A percentile compares a stretch with the other conserved stretches of the same genome.
phyloP scores from a whole-genome alignment of 345 rosid species.

The Barbarea vulgaris region DNA sequence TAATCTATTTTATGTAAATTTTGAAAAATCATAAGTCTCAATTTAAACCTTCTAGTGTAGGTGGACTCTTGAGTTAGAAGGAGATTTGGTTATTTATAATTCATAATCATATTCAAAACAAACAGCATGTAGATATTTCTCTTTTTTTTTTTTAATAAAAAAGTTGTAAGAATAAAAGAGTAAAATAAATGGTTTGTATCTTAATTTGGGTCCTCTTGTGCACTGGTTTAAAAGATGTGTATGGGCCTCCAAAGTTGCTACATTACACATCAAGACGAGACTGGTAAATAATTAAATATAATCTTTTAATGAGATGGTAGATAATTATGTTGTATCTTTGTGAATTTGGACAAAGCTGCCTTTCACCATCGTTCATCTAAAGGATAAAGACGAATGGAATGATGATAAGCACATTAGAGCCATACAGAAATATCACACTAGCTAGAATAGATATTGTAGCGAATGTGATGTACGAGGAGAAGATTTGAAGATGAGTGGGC shows the following conservation, averaged over 20 bases:
- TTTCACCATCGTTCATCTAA: slow-evolving; percentile 7
- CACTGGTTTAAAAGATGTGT: neutral
- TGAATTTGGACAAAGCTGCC: slow-evolving; percentile 6
- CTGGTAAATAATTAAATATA: neutral
- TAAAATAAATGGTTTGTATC: neutral
- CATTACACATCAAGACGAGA: slow-evolving; percentile 1
- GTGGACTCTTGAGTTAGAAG: slow-evolving; percentile 18
- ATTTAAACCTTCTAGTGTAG: neutral
- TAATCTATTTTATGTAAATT: neutral
- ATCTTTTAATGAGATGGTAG: slow-evolving; percentile 1
- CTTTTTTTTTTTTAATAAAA: too few relatives aligned
- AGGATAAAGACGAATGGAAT: neutral
- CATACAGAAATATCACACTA: slow-evolving; percentile 17
- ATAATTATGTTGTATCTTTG: neutral
- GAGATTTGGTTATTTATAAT: neutral
- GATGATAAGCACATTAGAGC: slow-evolving; percentile 19
- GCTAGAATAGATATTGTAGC: neutral
- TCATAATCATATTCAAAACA: neutral
- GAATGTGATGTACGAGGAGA: neutral
- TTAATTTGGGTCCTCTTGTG: slow-evolving; percentile 1
- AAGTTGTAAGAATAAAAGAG: neutral
- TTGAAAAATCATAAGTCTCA: neutral
- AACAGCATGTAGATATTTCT: neutral
- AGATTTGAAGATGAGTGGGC: slow-evolving; percentile 19
- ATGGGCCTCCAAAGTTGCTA: slow-evolving; percentile 22